Base-by-base conservation (phyloP, 2,329 filamentous ascomycete genomes). In the Madurella fahalii region DNA sequence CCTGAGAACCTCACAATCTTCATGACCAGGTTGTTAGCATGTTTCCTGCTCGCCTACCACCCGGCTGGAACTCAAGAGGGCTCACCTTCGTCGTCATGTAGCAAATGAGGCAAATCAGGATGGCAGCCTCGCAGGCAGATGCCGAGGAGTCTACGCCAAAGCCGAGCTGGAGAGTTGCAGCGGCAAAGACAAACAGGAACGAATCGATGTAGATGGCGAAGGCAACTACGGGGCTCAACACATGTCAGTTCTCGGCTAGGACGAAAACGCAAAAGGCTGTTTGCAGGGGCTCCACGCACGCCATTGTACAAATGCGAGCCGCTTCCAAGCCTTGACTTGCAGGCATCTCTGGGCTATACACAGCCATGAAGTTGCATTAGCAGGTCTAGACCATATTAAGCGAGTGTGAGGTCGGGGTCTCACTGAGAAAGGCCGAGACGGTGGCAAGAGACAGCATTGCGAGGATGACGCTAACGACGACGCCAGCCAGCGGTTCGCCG, bases 1-100 rank as follows among this genome's bases (percentile, higher is more conserved):
- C 5, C 42, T 16, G n/a, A 15, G 40, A 40, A 5, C 61, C 68
- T 46, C 47, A 72, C 68, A 59, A 71, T 69, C 70, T 72, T 25
- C 25, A 25, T 25, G 25, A 25, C 25, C 3, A 7, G 25, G 25
- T 7, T 25, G 7, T 25, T 25, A 25, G 25, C 25, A 25, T 25
- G 25, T 25, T 25, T 7, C 25, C 25, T 3, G 25, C 7, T 25
- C 7, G 25, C 25, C 25, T 25, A 25, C 25, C 25, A 25, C 25
- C 47, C 53, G 31, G 44, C 46, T 57, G 56, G 40, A 9, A 15
- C 9, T 25, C n/a, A 40, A 25, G 30, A 56, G 20, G 9, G 52
- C 61, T 66, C 54, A 85, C 78, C 71, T 87, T 86, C 2, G 82
- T 84, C 2, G 80, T 81, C 49, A 86, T 74, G 62, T 86, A 86